Base-by-base conservation (phyloP, 2,329 filamentous ascomycete species). In the Penicillium sp. region DNA sequence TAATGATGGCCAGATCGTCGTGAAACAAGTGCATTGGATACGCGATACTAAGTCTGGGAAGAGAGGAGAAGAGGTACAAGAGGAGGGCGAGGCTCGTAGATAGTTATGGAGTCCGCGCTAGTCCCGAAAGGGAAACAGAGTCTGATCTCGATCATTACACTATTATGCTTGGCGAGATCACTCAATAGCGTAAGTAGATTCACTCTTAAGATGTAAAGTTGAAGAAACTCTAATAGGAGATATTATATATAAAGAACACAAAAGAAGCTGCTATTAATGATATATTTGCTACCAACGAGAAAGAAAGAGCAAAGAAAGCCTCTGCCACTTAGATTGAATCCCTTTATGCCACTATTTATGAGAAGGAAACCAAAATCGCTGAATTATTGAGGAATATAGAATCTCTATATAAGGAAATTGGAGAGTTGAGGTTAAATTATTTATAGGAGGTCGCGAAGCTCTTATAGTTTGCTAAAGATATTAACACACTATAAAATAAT, bases 391-490 rank as follows among this genome's bases (percentile, higher is more conserved):
- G 32, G 13, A 26, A 12, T 24, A 2, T 50, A 13, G 23, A n/a
- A 13, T 10, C 15, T 45, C 8, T 13, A 2, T 32, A 40, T 13
- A 1, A 45, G 24, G 24, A 50, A 26, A 45, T 44, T 23, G 30
- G 9, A 13, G 8, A 46, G 1, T 17, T 50, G 10, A 24, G 49
- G 49, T 49, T 24, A 13, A 29, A 21, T 40, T 32, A 18, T 34
- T 34, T 24, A 4, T 32, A 42, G 27, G 41, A 52, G 21, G 5
- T 26, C 7, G 45, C 34, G 10, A 46, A 52, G 39, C 17, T 49
- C 36, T 52, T 40, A 45, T 27, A 52, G 27, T 52, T 27, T 20
- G 50, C 40, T 7, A 52, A 52, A 37, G 46, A 53, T 7, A 56
- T 56, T 18, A 51, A 29, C 15, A 51, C 46, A 29, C 43, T 56